Conservation (phyloP, 345 rosid genomes). For the Gossypium mustelinum region DNA sequence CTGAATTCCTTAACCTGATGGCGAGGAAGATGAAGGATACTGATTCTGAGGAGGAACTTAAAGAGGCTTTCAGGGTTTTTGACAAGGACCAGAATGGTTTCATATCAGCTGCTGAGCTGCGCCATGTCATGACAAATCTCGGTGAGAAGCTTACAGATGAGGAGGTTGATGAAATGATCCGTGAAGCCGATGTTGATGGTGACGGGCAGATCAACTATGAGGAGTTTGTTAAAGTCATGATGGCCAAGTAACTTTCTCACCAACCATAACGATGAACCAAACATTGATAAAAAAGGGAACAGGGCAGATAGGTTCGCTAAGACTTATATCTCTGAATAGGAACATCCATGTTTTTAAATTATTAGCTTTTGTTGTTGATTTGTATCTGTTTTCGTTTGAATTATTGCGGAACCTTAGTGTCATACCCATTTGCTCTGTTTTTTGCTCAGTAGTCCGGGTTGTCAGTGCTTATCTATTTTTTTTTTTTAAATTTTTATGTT, state of each 20-base stretch:
- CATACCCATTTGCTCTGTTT: constrained; percentile 8
- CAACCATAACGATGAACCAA: constrained; percentile 7
- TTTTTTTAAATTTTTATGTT: too few relatives aligned
- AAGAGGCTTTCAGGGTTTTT: constrained; percentile 23
- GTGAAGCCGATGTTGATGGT: constrained; percentile 24
- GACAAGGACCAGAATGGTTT: constrained; percentile 25
- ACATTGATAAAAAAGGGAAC: constrained; percentile 4
- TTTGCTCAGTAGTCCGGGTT: constrained; percentile 13
- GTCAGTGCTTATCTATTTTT: background rate
- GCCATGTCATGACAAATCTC: constrained; percentile 25
- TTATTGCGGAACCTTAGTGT: background rate
- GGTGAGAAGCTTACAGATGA: constrained; percentile 25
- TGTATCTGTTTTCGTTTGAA: constrained; percentile 11
- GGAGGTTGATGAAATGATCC: constrained; percentile 25
- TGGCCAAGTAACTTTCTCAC: constrained; percentile 17
- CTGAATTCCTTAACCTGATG: constrained; percentile 23
- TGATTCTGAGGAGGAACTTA: constrained; percentile 22
- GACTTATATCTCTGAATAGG: constrained; percentile 2
- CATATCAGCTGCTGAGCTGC: constrained; percentile 24
- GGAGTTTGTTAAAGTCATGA: constrained; percentile 24
- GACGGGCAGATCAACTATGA: constrained; percentile 24
- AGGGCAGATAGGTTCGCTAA: constrained; percentile 19
- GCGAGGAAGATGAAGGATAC: constrained; percentile 25
- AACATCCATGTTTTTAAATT: constrained; percentile 17
- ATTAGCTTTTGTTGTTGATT: constrained; percentile 2